phyloP scores from a whole-genome alignment of 768 basidiomycete species.

The Leccinum variicolor region DNA sequence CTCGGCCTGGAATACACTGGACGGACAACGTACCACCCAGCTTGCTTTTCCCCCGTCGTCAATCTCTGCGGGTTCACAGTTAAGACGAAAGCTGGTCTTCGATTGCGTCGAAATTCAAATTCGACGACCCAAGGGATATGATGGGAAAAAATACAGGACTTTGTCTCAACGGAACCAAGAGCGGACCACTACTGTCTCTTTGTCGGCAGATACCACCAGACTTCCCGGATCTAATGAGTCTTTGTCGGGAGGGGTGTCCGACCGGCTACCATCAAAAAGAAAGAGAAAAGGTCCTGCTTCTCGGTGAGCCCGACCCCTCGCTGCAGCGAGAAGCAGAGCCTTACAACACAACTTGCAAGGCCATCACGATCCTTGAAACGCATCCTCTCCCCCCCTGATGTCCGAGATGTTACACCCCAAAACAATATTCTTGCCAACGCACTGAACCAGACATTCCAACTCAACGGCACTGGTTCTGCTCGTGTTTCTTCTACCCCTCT shows the following conservation, averaged over 20 bases:
- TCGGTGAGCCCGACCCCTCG: slow-evolving; percentile 30
- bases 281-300: slow-evolving; percentile 28
- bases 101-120: slow-evolving; percentile 25
- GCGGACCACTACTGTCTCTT: neutral
- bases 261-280: slow-evolving; percentile 6
- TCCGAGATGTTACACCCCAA: neutral
- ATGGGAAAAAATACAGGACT: neutral
- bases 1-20: neutral
- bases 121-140: slow-evolving; percentile 10
- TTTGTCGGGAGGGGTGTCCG: neutral
- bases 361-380: slow-evolving; percentile 4
- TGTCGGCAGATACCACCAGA: neutral
- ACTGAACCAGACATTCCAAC: slow-evolving; percentile 27
- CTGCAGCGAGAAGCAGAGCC: slow-evolving; percentile 29
- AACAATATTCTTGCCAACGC: slow-evolving; percentile 21
- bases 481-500: slow-evolving; percentile 6
- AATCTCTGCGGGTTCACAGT: neutral
- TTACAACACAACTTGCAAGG: slow-evolving; percentile 26
- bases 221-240: neutral
- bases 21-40: neutral
- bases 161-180: slow-evolving; percentile 13
- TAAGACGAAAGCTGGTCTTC: slow-evolving; percentile 18
- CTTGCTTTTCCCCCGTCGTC: neutral
- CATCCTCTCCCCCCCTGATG: neutral
- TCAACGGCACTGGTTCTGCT: slow-evolving; percentile 16